Percentiles rank a stretch among this genome's conserved stretches.
These are phyloP conservation scores for Zygosaccharomyces sapae DNA, from an alignment of 1,139 yeast species.

Conservation along the genomic window DNA sequence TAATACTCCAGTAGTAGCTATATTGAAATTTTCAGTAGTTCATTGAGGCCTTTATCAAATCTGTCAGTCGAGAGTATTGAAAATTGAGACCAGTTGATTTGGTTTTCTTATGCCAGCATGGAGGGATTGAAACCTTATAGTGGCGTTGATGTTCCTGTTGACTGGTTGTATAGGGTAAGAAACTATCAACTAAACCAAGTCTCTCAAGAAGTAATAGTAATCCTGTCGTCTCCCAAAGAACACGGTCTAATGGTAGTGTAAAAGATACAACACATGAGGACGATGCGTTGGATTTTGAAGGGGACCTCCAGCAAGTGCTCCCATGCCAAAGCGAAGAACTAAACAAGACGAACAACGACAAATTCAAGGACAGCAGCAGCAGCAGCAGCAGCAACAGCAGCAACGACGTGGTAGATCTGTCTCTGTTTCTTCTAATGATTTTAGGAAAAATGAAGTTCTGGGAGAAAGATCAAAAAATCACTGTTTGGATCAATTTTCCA, in stretches of 20 bases:
- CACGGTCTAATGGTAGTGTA: constrained; percentile 4
- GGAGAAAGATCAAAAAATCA: constrained; percentile 22
- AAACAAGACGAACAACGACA: not conserved
- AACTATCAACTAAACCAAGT: constrained; percentile 6
- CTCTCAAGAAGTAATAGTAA: not conserved
- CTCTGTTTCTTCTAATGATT: constrained; percentile 12
- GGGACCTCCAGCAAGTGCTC: not conserved
- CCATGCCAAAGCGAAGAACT: not conserved
- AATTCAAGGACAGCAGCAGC: not conserved
- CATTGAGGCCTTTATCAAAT: no score
- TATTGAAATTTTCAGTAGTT: no score
- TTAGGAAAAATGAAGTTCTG: constrained; percentile 17
- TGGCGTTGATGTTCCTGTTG: constrained; percentile 34
- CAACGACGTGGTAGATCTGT: constrained; percentile 7
- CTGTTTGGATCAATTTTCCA: constrained; percentile 27
- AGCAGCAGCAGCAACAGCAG: not conserved
- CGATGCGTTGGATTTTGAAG: not conserved
- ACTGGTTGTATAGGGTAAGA: constrained; percentile 35
- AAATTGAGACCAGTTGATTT: not conserved
- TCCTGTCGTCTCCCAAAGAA: constrained; percentile 1
- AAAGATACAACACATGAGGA: not conserved
- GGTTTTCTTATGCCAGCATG: not conserved
- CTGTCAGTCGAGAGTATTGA: not conserved
- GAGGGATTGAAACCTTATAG: constrained; percentile 7
- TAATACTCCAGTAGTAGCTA: no score